These are phyloP conservation scores for Aspergillus fumigatiaffinis DNA, from an alignment of 2,329 filamentous ascomycete genomes.

Conservation along the genomic window DNA sequence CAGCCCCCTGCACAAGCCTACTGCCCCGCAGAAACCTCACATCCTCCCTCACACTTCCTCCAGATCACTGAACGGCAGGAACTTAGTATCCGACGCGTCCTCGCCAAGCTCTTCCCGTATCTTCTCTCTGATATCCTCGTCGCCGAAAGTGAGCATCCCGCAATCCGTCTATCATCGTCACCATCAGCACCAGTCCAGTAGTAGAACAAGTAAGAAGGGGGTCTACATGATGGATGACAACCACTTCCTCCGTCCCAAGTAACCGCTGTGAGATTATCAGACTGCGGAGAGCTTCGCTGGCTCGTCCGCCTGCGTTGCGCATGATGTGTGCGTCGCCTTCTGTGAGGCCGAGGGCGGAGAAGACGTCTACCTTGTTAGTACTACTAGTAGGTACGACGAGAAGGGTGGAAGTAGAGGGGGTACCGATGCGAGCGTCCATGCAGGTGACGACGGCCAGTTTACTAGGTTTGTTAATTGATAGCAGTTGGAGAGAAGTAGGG, in stretches of 20 bases:
- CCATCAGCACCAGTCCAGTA: too few species aligned
- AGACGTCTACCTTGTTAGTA: background rate
- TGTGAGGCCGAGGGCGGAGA: constrained; percentile 61
- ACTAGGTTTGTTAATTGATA: constrained; percentile 4
- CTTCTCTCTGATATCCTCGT: constrained; percentile 59
- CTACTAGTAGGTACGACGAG: too few species aligned
- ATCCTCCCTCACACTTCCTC: constrained; percentile 64
- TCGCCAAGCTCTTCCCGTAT: constrained; percentile 50
- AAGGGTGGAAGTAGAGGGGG: too few species aligned
- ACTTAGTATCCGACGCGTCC: constrained; percentile 51
- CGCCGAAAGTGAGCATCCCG: constrained; percentile 66
- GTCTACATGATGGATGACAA: constrained; percentile 54
- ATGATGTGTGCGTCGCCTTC: constrained; percentile 77
- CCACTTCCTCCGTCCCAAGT: constrained; percentile 69
- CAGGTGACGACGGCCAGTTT: constrained; percentile 59
- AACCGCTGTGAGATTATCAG: constrained; percentile 77
- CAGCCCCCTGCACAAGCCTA: constrained; percentile 57
- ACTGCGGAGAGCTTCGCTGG: constrained; percentile 66
- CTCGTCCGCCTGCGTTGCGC: constrained; percentile 67
- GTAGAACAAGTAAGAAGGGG: too few species aligned
- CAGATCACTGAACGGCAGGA: constrained; percentile 62
- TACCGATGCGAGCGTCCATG: constrained; percentile 67
- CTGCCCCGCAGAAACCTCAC: constrained; percentile 58
- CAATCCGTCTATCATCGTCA: constrained; percentile 64
- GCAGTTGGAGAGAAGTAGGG: background rate